Conservation (phyloP, 1,139 yeast species). For the Protomyces inouyei region DNA sequence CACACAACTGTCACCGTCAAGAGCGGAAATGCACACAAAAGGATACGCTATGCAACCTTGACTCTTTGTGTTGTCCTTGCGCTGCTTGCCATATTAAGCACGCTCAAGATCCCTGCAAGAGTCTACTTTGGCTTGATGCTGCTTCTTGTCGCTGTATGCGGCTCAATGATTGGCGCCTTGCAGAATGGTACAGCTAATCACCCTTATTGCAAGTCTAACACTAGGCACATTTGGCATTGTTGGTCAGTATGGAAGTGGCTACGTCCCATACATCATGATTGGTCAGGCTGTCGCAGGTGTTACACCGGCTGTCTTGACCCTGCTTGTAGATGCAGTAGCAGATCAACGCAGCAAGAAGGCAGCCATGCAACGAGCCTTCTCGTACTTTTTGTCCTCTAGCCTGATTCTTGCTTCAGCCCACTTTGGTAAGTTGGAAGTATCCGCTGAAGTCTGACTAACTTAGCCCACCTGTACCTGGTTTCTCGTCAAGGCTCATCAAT, state of each 20-base stretch:
- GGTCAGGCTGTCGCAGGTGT: slow-evolving; percentile 26
- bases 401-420: slow-evolving; percentile 11
- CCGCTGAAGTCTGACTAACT: slow-evolving; percentile 32
- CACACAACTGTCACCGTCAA: slow-evolving; percentile 64
- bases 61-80: slow-evolving; percentile 52
- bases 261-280: slow-evolving; percentile 14
- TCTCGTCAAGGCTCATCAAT: slow-evolving; percentile 21
- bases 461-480: slow-evolving; percentile 21
- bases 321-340: slow-evolving; percentile 10
- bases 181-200: slow-evolving; percentile 68
- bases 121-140: slow-evolving; percentile 48
- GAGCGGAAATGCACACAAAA: slow-evolving; percentile 55
- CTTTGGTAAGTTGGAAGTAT: slow-evolving; percentile 44
- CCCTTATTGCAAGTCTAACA: neutral
- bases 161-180: slow-evolving; percentile 55
- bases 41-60: slow-evolving; percentile 56
- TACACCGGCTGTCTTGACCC: slow-evolving; percentile 17
- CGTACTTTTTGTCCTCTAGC: slow-evolving; percentile 14
- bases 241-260: slow-evolving; percentile 6
- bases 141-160: slow-evolving; percentile 45
- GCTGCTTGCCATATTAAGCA: slow-evolving; percentile 42
- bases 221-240: slow-evolving; percentile 7
- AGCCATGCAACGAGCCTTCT: slow-evolving; percentile 6
- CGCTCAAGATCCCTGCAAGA: slow-evolving; percentile 44
- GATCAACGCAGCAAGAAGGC: neutral